phyloP scores from a whole-genome alignment of 169 alveolate genomes.

The Theileria annulata region DNA sequence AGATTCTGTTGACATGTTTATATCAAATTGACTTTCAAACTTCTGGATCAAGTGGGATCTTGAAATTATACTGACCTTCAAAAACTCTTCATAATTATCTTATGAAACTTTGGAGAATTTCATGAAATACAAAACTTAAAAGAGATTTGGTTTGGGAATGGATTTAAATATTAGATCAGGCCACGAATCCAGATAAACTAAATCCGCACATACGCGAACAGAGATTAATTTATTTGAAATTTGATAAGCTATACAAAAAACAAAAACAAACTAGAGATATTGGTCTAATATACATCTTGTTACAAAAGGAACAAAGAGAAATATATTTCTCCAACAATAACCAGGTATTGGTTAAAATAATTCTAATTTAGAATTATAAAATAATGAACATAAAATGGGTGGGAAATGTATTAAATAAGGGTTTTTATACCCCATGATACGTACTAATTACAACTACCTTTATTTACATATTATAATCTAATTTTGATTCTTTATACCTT shows the following conservation, averaged over 20 bases:
- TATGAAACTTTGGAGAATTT: neutral
- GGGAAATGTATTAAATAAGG: neutral
- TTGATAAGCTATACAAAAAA: too few relatives aligned
- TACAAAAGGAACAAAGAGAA: neutral
- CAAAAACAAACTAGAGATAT: neutral
- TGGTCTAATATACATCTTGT: neutral
- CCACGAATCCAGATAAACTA: too few relatives aligned
- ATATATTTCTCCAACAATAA: neutral
- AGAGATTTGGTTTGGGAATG: neutral
- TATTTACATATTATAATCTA: neutral
- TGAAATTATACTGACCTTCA: neutral
- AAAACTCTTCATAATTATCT: neutral
- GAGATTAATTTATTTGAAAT: too few relatives aligned
- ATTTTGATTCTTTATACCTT: too few relatives aligned
- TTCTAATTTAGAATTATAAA: constrained; percentile 9
- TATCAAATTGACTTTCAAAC: neutral
- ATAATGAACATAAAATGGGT: neutral
- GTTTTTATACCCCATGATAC: neutral
- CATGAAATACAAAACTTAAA: neutral
- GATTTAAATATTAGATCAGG: neutral
- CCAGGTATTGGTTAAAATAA: neutral
- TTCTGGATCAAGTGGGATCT: neutral
- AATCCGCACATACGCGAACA: too few relatives aligned
- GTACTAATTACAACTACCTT: neutral
- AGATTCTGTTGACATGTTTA: constrained; percentile 1